These are phyloP conservation scores for Cucurbita argyrosperma DNA, from an alignment of 306 rosid genomes.

Conservation along the genomic window DNA sequence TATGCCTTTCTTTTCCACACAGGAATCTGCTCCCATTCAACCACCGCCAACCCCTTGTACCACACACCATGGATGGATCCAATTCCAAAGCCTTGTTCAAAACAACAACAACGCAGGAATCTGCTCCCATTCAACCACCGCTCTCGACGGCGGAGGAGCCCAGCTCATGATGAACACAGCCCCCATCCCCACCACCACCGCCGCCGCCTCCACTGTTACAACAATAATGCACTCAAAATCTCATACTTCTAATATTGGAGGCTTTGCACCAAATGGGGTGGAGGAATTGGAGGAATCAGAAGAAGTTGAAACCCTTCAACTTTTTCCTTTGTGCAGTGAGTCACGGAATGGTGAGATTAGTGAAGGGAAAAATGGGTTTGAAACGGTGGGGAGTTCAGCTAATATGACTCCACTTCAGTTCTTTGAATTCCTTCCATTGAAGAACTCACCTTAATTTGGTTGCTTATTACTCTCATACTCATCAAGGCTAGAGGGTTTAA, in stretches of 20 bases:
- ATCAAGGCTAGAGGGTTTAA: background rate
- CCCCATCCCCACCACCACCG: background rate
- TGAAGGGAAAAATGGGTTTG: slow-evolving; percentile 23
- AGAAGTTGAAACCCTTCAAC: slow-evolving; percentile 59
- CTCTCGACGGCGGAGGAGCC: background rate
- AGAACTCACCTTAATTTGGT: slow-evolving; percentile 14
- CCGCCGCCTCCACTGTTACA: background rate
- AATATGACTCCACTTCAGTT: slow-evolving; percentile 37
- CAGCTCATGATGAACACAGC: slow-evolving; percentile 26
- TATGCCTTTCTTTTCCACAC: background rate
- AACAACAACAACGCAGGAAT: slow-evolving; percentile 38
- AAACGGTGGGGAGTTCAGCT: slow-evolving; percentile 21
- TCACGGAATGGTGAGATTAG: slow-evolving; percentile 9
- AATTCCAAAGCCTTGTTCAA: slow-evolving; percentile 49
- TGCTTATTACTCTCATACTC: background rate
- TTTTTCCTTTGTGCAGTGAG: slow-evolving; percentile 52
- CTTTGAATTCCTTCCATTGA: slow-evolving; percentile 65
- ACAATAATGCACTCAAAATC: background rate
- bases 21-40: slow-evolving; percentile 67
- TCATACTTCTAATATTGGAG: slow-evolving; percentile 18
- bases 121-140: too few species aligned
- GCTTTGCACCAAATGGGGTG: slow-evolving; percentile 13
- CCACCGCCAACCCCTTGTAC: slow-evolving; percentile 32
- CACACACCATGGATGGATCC: slow-evolving; percentile 75
- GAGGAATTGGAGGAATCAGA: background rate